These are phyloP conservation scores for Phalaenopsis equestris DNA, from an alignment of 106 monocot species.

Conservation along the genomic window DNA sequence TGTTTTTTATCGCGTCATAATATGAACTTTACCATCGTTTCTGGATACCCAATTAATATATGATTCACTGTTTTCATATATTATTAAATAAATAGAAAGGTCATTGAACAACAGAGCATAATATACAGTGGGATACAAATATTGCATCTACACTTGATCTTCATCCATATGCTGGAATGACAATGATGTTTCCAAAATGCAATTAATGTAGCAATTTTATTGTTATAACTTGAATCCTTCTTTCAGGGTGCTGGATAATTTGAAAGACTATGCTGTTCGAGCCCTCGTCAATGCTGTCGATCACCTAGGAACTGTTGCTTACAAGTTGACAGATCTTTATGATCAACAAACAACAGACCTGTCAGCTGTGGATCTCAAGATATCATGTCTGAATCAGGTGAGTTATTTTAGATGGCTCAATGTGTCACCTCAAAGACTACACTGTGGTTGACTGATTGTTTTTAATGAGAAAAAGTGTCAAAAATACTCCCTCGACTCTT, in stretches of 20 bases:
- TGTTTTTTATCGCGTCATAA: too few relatives aligned
- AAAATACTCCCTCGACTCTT: too few relatives aligned
- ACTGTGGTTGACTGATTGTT: not conserved
- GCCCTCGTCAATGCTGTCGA: slow-evolving; percentile 98
- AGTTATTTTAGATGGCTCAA: not conserved
- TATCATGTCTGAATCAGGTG: slow-evolving; percentile 89
- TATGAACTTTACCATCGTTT: too few relatives aligned
- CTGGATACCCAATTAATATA: too few relatives aligned
- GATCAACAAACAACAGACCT: slow-evolving; percentile 79
- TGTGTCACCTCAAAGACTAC: not conserved
- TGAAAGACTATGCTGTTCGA: slow-evolving; percentile 88
- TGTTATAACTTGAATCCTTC: not conserved
- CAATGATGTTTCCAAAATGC: too few relatives aligned
- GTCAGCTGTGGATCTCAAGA: slow-evolving; percentile 58
- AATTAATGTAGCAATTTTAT: not conserved
- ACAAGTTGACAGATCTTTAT: slow-evolving; percentile 88
- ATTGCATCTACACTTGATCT: not conserved
- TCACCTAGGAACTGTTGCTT: slow-evolving; percentile 95
- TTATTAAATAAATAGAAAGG: too few relatives aligned
- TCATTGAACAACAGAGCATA: too few relatives aligned
- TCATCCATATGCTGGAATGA: not conserved
- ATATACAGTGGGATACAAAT: not conserved
- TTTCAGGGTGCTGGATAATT: slow-evolving; percentile 84
- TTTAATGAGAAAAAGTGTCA: not conserved
- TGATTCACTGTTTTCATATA: too few relatives aligned